Evolutionary conservation across 441 rosid genomes (phyloP).

Genomic region (Populus hybrid): DNA sequence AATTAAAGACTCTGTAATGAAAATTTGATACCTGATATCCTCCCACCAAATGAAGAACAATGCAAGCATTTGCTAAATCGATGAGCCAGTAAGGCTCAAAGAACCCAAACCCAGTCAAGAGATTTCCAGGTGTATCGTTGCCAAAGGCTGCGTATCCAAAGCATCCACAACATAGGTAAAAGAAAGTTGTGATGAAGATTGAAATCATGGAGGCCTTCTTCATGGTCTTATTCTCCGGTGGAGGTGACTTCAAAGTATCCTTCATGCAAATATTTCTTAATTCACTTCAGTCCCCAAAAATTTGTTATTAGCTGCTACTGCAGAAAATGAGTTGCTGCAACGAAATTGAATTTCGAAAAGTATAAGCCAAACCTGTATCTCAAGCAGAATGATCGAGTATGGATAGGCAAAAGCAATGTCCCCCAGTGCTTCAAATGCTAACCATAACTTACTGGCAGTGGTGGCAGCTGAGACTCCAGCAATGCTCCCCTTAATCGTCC

Average conservation of each 20-base stretch:
- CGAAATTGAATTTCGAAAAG: not conserved
- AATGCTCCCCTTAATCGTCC: constrained; percentile 50
- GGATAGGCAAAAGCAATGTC: constrained; percentile 21
- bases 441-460: constrained; percentile 43
- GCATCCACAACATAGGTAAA: constrained; percentile 33
- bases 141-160: constrained; percentile 64
- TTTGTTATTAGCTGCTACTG: not conserved
- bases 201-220: constrained; percentile 32
- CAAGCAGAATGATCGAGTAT: constrained; percentile 61
- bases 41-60: not conserved
- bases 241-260: constrained; percentile 35
- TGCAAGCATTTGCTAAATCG: not conserved
- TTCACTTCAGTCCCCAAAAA: constrained; percentile 1
- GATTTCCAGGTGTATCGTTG: constrained; percentile 55
- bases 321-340: not conserved
- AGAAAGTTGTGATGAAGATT: constrained; percentile 22
- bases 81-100: not conserved
- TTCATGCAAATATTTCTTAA: constrained; percentile 1
- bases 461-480: constrained; percentile 50
- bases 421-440: constrained; percentile 46
- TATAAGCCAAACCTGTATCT: constrained; percentile 56
- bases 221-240: constrained; percentile 30
- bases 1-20: not conserved
- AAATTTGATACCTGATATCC: not conserved
- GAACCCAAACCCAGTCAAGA: constrained; percentile 49